A percentile compares a stretch with the other conserved stretches of the same genome.
Conservation (phyloP, 2,329 filamentous ascomycete genomes). For the Phyllosticta citriasiana region DNA sequence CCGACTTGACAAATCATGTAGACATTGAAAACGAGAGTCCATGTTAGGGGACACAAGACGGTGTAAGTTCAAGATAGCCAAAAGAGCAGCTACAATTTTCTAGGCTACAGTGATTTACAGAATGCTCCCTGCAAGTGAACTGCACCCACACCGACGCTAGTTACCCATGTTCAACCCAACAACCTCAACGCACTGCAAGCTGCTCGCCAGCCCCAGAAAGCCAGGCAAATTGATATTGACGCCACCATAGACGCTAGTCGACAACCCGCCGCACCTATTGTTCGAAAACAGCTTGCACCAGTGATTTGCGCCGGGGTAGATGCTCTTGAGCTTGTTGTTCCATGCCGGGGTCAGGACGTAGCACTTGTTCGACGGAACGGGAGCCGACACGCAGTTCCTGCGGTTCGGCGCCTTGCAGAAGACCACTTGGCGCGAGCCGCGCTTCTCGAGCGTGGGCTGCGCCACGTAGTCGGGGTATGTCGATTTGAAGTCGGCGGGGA, state of each 20-base stretch:
- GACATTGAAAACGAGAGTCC: too few relatives aligned
- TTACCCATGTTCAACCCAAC: neutral
- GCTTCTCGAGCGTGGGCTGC: neutral
- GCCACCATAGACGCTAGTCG: neutral
- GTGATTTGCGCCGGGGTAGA: neutral
- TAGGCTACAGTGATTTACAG: neutral
- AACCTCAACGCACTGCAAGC: neutral
- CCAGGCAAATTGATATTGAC: neutral
- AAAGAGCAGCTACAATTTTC: neutral
- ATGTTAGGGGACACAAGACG: too few relatives aligned
- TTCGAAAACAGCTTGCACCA: neutral
- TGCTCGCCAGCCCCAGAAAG: neutral
- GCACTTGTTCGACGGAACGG: neutral
- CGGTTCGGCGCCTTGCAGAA: neutral
- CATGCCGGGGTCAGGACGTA: neutral
- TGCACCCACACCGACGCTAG: neutral
- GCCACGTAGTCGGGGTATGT: neutral
- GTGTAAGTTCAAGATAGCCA: too few relatives aligned
- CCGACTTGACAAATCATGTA: too few relatives aligned
- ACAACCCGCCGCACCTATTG: neutral
- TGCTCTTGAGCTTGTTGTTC: neutral
- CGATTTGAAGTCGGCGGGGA: neutral
- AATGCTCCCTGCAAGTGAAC: too few relatives aligned
- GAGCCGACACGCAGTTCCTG: neutral
- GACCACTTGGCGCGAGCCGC: neutral